Base-by-base conservation (phyloP, 2,329 filamentous ascomycete genomes). In the Cordyceps javanica region DNA sequence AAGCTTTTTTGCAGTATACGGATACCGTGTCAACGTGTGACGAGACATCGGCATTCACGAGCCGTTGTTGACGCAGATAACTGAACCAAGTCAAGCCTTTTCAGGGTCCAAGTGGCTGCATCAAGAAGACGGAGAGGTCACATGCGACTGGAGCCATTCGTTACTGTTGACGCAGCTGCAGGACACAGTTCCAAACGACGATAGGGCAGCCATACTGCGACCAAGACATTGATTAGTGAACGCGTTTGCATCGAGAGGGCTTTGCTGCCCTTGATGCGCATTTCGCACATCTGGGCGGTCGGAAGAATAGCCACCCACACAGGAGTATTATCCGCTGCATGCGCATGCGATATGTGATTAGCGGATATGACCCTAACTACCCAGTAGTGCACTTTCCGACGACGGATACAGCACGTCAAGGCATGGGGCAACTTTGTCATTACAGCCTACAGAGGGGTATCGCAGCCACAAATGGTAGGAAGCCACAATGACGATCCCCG, bases 1-100 rank as follows among this genome's bases (percentile, higher is more conserved):
- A 45, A 25, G n/a, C 34, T 11, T 45, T 26, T 54, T 54, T 4
- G 23, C 51, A 44, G 30, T 8, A 5, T 4, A 39, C 16, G n/a
- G n/a, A n/a, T n/a, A n/a, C n/a, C n/a, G n/a, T n/a, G n/a, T n/a
- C n/a, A n/a, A n/a, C 7, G 10, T 16, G 9, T 13, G 14, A 16
- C 53, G 42, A 55, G 42, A 55, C 42, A 55, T 55, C 13, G 42
- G 32, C 23, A 55, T 28, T 16, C 42, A 38, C 25, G 42, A 42
- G 25, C 52, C 32, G 32, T 55, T 55, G n/a, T 21, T 48, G 32
- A 19, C 32, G 39, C 52, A 38, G 41, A 19, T 38, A 48, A 39
- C 21, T 55, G 53, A 48, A 54, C 51, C 51, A 54, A n/a, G 16
- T 16, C 16, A 11, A 28, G 13, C 8, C 3, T n/a, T 23, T 55